Evolutionary conservation across 208 protist genomes (phyloP).

Genomic region (Acanthamoeba castellanii): DNA sequence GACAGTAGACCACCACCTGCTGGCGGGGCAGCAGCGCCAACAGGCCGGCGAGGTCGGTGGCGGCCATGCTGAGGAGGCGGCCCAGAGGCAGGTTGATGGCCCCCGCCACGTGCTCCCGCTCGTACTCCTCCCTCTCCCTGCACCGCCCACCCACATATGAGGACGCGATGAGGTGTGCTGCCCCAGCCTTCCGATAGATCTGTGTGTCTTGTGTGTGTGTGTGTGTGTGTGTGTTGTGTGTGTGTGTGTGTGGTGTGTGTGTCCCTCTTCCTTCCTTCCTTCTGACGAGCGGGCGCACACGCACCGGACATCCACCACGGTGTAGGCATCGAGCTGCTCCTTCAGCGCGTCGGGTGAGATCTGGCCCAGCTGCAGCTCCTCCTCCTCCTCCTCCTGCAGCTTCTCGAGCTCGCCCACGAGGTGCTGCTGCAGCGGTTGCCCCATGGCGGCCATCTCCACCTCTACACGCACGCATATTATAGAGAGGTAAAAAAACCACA

Average conservation of each 20-base stretch:
- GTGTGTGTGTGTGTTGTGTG: too few relatives aligned
- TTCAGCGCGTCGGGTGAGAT: too few relatives aligned
- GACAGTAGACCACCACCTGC: slow-evolving; percentile 1
- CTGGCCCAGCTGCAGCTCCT: neutral
- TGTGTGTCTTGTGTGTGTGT: too few relatives aligned
- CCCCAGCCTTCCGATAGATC: neutral
- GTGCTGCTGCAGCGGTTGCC: neutral
- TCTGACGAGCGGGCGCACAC: too few relatives aligned
- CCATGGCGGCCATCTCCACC: neutral
- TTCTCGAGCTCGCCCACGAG: neutral
- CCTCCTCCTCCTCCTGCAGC: neutral
- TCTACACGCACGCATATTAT: neutral
- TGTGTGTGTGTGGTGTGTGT: too few relatives aligned
- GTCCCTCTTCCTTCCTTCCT: too few relatives aligned
- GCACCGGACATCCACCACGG: slow-evolving; percentile 9
- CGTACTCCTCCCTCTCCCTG: slow-evolving; percentile 26
- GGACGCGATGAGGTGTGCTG: too few relatives aligned
- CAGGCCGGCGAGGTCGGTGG: neutral
- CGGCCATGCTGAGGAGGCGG: neutral
- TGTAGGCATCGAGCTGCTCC: neutral
- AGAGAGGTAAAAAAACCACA: too few relatives aligned
- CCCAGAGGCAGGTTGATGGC: slow-evolving; percentile 28
- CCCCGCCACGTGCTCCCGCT: neutral
- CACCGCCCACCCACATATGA: too few relatives aligned
- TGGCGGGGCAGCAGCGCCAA: neutral